A percentile compares a stretch with the other conserved stretches of the same genome.
These are phyloP conservation scores for Cyclotella baltica DNA, from an alignment of 108 stramenopile genomes.

Conservation along the genomic window DNA sequence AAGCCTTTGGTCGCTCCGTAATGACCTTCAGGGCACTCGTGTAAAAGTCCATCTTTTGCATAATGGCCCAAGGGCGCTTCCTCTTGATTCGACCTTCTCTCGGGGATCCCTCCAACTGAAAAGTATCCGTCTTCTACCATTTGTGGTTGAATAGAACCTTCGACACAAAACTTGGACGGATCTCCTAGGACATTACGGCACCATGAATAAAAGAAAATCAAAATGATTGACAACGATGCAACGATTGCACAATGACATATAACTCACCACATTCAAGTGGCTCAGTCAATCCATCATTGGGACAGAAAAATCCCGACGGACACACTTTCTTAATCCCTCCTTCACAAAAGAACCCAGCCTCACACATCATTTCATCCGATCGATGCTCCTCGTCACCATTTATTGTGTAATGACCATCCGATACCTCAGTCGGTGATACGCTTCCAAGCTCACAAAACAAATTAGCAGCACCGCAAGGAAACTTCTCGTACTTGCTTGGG, in stretches of 20 bases:
- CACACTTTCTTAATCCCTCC: slow-evolving; percentile 29
- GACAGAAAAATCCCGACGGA: slow-evolving; percentile 38
- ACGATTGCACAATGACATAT: too few species aligned
- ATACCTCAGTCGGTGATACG: slow-evolving; percentile 20
- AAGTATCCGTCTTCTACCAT: slow-evolving; percentile 31
- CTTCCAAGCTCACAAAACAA: slow-evolving; percentile 41
- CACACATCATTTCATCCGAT: slow-evolving; percentile 20
- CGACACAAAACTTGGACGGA: slow-evolving; percentile 31
- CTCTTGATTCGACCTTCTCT: slow-evolving; percentile 17
- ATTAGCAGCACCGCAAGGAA: slow-evolving; percentile 27
- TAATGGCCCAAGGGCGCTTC: slow-evolving; percentile 33
- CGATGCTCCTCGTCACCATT: slow-evolving; percentile 17
- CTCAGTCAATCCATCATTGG: slow-evolving; percentile 11
- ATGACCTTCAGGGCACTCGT: slow-evolving; percentile 39
- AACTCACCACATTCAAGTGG: slow-evolving; percentile 36
- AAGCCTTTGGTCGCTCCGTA: slow-evolving; percentile 34
- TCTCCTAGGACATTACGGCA: not conserved
- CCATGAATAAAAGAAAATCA: too few species aligned
- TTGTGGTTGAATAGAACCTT: slow-evolving; percentile 35
- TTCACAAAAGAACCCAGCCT: slow-evolving; percentile 29
- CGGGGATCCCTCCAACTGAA: slow-evolving; percentile 28
- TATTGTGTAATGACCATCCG: slow-evolving; percentile 32
- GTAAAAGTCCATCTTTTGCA: slow-evolving; percentile 29
- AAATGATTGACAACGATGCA: not conserved
- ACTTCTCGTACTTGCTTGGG: slow-evolving; percentile 24